Conservation (phyloP, 2,329 filamentous ascomycete genomes). For the Hymenoscyphus infarciens region DNA sequence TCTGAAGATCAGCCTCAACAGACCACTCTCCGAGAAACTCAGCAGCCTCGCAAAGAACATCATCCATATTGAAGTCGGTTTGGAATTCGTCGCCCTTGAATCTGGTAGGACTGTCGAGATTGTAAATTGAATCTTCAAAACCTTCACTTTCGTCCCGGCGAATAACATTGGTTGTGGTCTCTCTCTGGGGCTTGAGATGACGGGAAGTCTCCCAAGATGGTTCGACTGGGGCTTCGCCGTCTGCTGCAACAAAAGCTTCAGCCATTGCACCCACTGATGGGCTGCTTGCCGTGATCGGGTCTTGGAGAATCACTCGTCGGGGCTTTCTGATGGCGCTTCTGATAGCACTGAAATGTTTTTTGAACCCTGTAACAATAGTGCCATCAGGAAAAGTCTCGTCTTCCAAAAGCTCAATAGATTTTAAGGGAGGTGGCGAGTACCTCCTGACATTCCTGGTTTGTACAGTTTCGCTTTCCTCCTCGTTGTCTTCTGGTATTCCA, state of each 20-base stretch:
- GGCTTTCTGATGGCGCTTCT: slow-evolving; percentile 16
- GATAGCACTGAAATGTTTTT: slow-evolving; percentile 22
- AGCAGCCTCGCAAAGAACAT: slow-evolving; percentile 28
- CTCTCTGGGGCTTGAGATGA: slow-evolving; percentile 45
- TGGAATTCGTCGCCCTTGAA: not conserved
- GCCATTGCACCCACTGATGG: slow-evolving; percentile 49
- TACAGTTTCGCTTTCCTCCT: slow-evolving; percentile 11
- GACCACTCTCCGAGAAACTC: slow-evolving; percentile 39
- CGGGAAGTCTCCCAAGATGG: slow-evolving; percentile 32
- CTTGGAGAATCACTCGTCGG: slow-evolving; percentile 19
- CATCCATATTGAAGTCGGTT: slow-evolving; percentile 27
- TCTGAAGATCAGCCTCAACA: slow-evolving; percentile 37
- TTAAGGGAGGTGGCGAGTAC: slow-evolving; percentile 25
- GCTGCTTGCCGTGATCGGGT: slow-evolving; percentile 25
- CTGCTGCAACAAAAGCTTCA: slow-evolving; percentile 46
- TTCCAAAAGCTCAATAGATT: slow-evolving; percentile 11
- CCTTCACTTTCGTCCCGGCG: slow-evolving; percentile 6
- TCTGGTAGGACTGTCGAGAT: not conserved
- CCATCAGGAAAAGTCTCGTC: slow-evolving; percentile 22
- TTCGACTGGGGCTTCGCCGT: slow-evolving; percentile 28
- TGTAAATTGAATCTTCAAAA: not conserved
- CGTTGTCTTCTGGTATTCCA: slow-evolving; percentile 15
- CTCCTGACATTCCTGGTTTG: not conserved
- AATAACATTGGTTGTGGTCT: slow-evolving; percentile 27
- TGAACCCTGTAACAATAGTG: slow-evolving; percentile 17